Base-by-base conservation (phyloP, 139 green algal genomes). In the Diplosphaera chodatii region DNA sequence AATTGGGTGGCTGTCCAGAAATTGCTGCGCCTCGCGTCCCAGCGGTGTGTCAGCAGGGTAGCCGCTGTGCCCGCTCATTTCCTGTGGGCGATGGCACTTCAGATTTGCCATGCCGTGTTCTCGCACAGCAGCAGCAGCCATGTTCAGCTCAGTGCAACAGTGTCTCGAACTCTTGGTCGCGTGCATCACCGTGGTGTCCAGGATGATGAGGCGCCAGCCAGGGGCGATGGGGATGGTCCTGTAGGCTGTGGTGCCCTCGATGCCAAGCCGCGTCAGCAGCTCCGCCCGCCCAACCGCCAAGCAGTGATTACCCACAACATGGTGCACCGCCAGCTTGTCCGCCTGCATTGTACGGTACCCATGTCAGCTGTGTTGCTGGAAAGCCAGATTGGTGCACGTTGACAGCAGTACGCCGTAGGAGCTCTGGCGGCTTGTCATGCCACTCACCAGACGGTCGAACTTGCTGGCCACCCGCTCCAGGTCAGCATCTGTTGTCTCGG, bases 111-210 rank as follows among this genome's bases (percentile, higher is more conserved):
- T n/a, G n/a, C n/a, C n/a, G n/a, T n/a, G n/a, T n/a, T n/a, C n/a
- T n/a, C n/a, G n/a, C n/a, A n/a, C n/a, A n/a, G n/a, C n/a, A n/a
- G n/a, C n/a, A n/a, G n/a, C n/a, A n/a, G n/a, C n/a, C n/a, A n/a
- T n/a, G n/a, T n/a, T n/a, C n/a, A n/a, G n/a, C n/a, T n/a, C n/a
- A n/a, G n/a, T n/a, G n/a, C n/a, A n/a, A n/a, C n/a, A n/a, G n/a
- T n/a, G n/a, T n/a, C n/a, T n/a, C n/a, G n/a, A n/a, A n/a, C n/a
- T n/a, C n/a, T n/a, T n/a, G n/a, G n/a, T n/a, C n/a, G n/a, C n/a
- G n/a, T n/a, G n/a, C n/a, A n/a, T n/a, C n/a, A n/a, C 48, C 48
- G 88, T 93, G 29, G 89, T 89, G 73, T 94, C 86, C 69, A 92
- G 78, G n/a, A 88, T 76, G 1, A 94, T 32, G 33, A 93, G 73